Base-by-base conservation (phyloP, 2,329 filamentous ascomycete genomes). In the Venturia pyrina region DNA sequence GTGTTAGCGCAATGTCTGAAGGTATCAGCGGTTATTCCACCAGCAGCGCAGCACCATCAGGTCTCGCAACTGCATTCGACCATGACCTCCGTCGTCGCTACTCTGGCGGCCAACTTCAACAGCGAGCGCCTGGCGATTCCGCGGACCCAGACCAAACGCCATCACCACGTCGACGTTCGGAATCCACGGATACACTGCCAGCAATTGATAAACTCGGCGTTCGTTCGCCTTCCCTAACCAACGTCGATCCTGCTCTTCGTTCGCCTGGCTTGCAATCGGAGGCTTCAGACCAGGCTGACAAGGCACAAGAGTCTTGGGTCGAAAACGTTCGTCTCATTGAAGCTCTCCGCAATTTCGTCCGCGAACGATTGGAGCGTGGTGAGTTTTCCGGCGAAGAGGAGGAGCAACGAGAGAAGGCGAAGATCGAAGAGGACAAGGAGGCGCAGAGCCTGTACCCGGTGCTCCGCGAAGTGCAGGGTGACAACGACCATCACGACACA, bases 301-400 rank as follows among this genome's bases (percentile, higher is more conserved):
- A 76, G 70, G 73, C 72, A 32, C 82, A 84, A 68, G 80, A 83
- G 69, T 75, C 75, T 5, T 88, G 85, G 85, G 82, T 87, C 11
- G 83, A 86, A 72, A 86, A 87, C 74, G 84, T 86, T 65, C 83
- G 85, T n/a, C 79, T 85, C 11, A 83, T 88, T 40, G 85, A 87
- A 75, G 79, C 80, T 63, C 78, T 88, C 44, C 80, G 85, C 56
- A 80, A 80, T 24, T 83, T 83, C 73, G 80, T 87, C 69, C 80
- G 82, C 65, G 79, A 83, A 62, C 78, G 82, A 64, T 76, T 88
- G 28, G 79, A 83, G 67, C 75, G 76, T 50, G 81, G 80, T 44
- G 82, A 85, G 44, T 86, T 76, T 66, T 78, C 75, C 65, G 69
- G 72, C n/a, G 74, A 75, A 17, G 74, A 75, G 5, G 73, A 73